Evolutionary conservation across 2,329 filamentous ascomycete species (phyloP).

Genomic region (Pseudophaeomoniella oleicola): DNA sequence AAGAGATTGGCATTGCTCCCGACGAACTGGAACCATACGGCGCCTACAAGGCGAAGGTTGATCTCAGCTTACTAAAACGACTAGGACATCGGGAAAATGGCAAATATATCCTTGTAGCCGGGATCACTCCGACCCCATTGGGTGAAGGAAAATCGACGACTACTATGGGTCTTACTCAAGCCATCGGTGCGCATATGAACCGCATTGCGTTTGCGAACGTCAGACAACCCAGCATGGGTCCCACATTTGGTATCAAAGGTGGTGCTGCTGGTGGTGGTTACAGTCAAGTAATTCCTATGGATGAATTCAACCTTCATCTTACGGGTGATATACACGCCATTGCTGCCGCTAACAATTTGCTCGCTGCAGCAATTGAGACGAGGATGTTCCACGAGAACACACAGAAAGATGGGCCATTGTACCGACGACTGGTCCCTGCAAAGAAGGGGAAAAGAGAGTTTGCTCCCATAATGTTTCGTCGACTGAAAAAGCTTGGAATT

Average conservation of each 20-base stretch:
- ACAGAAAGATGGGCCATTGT: slow-evolving; percentile 79
- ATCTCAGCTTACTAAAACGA: slow-evolving; percentile 65
- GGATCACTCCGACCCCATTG: slow-evolving; percentile 90
- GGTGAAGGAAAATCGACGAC: slow-evolving; percentile 98
- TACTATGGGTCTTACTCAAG: slow-evolving; percentile 88
- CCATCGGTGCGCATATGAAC: slow-evolving; percentile 74
- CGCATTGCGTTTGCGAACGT: slow-evolving; percentile 92
- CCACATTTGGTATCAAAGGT: slow-evolving; percentile 97
- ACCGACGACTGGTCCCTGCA: slow-evolving; percentile 69
- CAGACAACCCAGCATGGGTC: slow-evolving; percentile 88
- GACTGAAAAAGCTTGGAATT: slow-evolving; percentile 90
- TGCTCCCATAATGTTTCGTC: slow-evolving; percentile 77
- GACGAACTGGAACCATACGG: slow-evolving; percentile 91
- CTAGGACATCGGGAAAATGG: slow-evolving; percentile 79
- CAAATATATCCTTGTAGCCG: slow-evolving; percentile 81
- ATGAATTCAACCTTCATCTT: slow-evolving; percentile 96
- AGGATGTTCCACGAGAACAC: slow-evolving; percentile 97
- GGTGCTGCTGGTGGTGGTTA: slow-evolving; percentile 94
- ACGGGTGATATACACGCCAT: slow-evolving; percentile 98
- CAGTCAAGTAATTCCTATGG: slow-evolving; percentile 98
- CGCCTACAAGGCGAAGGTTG: slow-evolving; percentile 90
- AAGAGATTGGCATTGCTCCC: slow-evolving; percentile 74
- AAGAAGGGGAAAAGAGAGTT: slow-evolving; percentile 88
- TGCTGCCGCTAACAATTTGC: slow-evolving; percentile 88
- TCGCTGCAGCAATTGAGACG: slow-evolving; percentile 92